Conservation (phyloP, 1,284 basidiomycete genomes). For the Pseudozyma sp. region DNA sequence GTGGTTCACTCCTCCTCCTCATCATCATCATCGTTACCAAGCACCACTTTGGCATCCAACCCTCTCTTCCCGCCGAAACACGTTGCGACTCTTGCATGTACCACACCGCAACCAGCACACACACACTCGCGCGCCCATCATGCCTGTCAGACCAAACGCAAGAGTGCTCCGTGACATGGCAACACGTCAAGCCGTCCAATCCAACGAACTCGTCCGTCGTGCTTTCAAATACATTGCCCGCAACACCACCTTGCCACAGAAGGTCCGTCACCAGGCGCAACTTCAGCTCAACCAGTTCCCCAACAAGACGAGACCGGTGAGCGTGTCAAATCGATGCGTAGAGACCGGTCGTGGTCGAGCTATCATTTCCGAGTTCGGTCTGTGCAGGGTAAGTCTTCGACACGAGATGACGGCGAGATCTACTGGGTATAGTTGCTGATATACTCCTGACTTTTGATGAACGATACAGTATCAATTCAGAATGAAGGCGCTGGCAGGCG, state of each 20-base stretch:
- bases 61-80: too few species aligned
- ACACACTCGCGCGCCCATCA: constrained; percentile 5
- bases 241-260: constrained; percentile 69
- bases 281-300: constrained; percentile 89
- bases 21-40: too few species aligned
- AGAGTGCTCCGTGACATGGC: constrained; percentile 65
- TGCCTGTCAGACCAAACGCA: constrained; percentile 60
- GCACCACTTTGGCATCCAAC: too few species aligned
- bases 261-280: constrained; percentile 94
- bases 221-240: constrained; percentile 68
- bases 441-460: not conserved
- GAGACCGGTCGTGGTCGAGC: constrained; percentile 87
- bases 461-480: constrained; percentile 84
- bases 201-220: constrained; percentile 65
- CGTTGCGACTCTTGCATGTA: too few species aligned
- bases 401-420: not conserved
- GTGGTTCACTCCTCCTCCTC: not conserved
- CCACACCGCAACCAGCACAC: not conserved
- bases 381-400: constrained; percentile 79
- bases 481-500: constrained; percentile 79
- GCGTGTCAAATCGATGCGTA: constrained; percentile 86
- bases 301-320: constrained; percentile 81
- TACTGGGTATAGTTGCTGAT: not conserved
- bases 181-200: constrained; percentile 63
- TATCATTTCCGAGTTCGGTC: constrained; percentile 85